Conservation (phyloP, 176 grass and related monocot genomes). For the Paspalum notatum region DNA sequence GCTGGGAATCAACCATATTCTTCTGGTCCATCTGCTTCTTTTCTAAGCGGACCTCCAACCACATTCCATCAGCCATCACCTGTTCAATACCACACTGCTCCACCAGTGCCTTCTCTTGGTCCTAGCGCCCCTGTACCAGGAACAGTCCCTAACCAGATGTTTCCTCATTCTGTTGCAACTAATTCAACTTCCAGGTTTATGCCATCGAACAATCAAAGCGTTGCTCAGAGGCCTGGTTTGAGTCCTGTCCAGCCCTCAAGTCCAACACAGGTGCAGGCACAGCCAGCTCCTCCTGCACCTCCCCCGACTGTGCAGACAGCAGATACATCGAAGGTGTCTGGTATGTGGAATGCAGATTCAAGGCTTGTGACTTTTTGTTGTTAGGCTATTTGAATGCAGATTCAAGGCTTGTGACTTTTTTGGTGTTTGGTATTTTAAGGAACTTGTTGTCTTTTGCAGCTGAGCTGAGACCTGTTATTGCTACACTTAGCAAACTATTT, state of each 20-base stretch:
- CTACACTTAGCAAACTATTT: slow-evolving; percentile 78
- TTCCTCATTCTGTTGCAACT: slow-evolving; percentile 57
- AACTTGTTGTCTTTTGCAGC: slow-evolving; percentile 58
- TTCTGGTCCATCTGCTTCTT: slow-evolving; percentile 37
- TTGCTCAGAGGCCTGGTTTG: slow-evolving; percentile 68
- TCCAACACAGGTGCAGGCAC: slow-evolving; percentile 60
- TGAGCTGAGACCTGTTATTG: slow-evolving; percentile 82
- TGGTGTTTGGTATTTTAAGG: slow-evolving; percentile 6
- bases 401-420: slow-evolving; percentile 17
- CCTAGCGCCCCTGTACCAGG: slow-evolving; percentile 43
- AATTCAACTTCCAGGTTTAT: slow-evolving; percentile 63
- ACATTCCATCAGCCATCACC: slow-evolving; percentile 58
- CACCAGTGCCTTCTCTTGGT: slow-evolving; percentile 44
- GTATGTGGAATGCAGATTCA: slow-evolving; percentile 46
- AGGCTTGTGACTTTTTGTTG: slow-evolving; percentile 6
- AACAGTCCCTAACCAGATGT: slow-evolving; percentile 56
- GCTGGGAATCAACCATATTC: slow-evolving; percentile 41
- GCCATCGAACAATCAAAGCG: slow-evolving; percentile 69
- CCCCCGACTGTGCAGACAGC: slow-evolving; percentile 82
- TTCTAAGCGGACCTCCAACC: slow-evolving; percentile 45
- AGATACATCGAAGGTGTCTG: slow-evolving; percentile 94
- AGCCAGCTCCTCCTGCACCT: slow-evolving; percentile 68
- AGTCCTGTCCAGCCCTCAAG: slow-evolving; percentile 81
- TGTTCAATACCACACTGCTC: slow-evolving; percentile 57
- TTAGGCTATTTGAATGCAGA: background rate